These are phyloP conservation scores for Penicillium fuscoglaucum DNA, from an alignment of 2,329 filamentous ascomycete species.

Conservation along the genomic window DNA sequence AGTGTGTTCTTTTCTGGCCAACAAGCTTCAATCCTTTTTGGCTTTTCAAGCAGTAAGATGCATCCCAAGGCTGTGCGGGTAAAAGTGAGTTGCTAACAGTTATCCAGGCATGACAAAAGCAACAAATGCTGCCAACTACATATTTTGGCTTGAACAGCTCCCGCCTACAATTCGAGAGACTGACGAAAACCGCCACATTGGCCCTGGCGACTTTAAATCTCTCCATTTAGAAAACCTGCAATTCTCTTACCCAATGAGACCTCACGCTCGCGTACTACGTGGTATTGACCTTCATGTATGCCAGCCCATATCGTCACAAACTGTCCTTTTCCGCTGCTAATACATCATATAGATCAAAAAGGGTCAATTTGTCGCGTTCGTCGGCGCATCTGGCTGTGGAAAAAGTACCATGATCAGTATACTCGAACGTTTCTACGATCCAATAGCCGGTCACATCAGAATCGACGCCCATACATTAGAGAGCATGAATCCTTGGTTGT, in stretches of 20 bases:
- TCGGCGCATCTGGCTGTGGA: slow-evolving; percentile 59
- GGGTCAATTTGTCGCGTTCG: slow-evolving; percentile 56
- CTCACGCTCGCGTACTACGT: slow-evolving; percentile 28
- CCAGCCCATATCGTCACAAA: background rate
- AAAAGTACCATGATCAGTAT: slow-evolving; percentile 68
- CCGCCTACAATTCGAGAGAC: slow-evolving; percentile 47
- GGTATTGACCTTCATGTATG: slow-evolving; percentile 28
- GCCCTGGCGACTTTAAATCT: slow-evolving; percentile 32
- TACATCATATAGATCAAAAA: slow-evolving; percentile 38
- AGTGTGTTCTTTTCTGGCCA: slow-evolving; percentile 43
- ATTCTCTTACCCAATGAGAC: slow-evolving; percentile 36
- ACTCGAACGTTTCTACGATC: slow-evolving; percentile 68
- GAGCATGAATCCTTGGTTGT: slow-evolving; percentile 59
- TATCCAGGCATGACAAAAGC: slow-evolving; percentile 46
- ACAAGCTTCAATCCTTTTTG: slow-evolving; percentile 29
- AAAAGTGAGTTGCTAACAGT: background rate
- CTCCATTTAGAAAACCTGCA: slow-evolving; percentile 48
- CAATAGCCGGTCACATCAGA: slow-evolving; percentile 63
- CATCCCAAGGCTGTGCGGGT: slow-evolving; percentile 28
- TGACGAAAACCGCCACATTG: slow-evolving; percentile 38
- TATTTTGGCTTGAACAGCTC: slow-evolving; percentile 46
- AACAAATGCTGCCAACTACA: slow-evolving; percentile 52
- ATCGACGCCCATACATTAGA: slow-evolving; percentile 63
- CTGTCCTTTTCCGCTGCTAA: background rate
- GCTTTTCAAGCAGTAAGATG: slow-evolving; percentile 35